phyloP scores from a whole-genome alignment of 148 eudicot genomes.

The Rhododendron ovatum region DNA sequence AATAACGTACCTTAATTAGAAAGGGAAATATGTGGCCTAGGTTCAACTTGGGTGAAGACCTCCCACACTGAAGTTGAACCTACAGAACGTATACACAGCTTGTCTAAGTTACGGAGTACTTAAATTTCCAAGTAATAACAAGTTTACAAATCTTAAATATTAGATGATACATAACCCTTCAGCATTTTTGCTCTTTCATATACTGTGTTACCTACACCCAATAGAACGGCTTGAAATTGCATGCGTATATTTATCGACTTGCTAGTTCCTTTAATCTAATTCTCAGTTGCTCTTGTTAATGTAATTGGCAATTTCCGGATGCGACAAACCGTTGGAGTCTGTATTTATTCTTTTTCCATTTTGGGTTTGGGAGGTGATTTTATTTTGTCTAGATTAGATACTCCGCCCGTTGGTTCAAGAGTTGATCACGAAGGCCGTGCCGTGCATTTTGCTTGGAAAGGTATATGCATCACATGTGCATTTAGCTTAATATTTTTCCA shows the following conservation, averaged over 20 bases:
- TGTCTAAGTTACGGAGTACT: not conserved
- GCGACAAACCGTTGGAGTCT: too few species aligned
- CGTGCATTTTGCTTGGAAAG: too few species aligned
- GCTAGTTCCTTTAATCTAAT: too few species aligned
- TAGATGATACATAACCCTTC: not conserved
- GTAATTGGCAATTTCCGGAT: too few species aligned
- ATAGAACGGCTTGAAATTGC: not conserved
- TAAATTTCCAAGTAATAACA: not conserved
- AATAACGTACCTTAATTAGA: not conserved
- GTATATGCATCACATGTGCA: too few species aligned
- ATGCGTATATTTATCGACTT: too few species aligned
- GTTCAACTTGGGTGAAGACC: not conserved
- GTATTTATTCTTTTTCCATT: too few species aligned
- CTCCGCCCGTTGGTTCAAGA: too few species aligned
- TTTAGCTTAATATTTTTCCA: too few species aligned
- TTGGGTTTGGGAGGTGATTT: too few species aligned
- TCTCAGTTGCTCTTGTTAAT: not conserved
- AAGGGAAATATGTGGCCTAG: not conserved
- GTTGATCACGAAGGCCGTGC: too few species aligned
- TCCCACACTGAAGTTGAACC: not conserved
- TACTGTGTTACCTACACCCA: not conserved
- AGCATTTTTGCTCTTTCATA: not conserved
- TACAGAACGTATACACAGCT: not conserved
- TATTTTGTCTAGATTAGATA: too few species aligned
- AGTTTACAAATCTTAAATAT: not conserved